Evolutionary conservation across 805 yeast species (phyloP).

Genomic region (Wickerhamomyces subpelliculosus): DNA sequence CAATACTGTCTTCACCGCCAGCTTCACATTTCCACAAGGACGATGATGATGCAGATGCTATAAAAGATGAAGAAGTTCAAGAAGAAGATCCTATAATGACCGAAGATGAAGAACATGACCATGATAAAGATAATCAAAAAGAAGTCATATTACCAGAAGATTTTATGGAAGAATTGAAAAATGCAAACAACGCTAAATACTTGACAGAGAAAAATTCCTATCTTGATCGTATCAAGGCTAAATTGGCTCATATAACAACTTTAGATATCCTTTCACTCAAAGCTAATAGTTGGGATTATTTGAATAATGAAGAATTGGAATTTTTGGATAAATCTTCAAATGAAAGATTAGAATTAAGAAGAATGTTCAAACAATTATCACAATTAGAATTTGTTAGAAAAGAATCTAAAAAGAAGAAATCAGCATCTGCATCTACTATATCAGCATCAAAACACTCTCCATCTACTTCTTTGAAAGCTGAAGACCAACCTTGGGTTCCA

Average conservation of each 20-base stretch:
- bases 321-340: slow-evolving; percentile 19
- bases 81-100: slow-evolving; percentile 3
- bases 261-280: slow-evolving; percentile 18
- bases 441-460: neutral
- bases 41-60: neutral
- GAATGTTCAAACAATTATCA: slow-evolving; percentile 20
- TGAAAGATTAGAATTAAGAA: slow-evolving; percentile 21
- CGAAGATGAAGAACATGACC: neutral
- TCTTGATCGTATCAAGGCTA: slow-evolving; percentile 15
- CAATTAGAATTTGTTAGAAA: slow-evolving; percentile 17
- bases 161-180: slow-evolving; percentile 10
- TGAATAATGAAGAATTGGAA: slow-evolving; percentile 20
- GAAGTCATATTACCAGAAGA: slow-evolving; percentile 6
- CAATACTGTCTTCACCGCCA: slow-evolving; percentile 16
- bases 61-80: neutral
- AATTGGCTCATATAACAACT: slow-evolving; percentile 21
- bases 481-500: neutral
- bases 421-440: neutral
- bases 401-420: slow-evolving; percentile 10
- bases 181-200: slow-evolving; percentile 16
- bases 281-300: slow-evolving; percentile 20
- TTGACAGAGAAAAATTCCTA: slow-evolving; percentile 17
- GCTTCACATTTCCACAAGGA: neutral
- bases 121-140: neutral
- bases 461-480: neutral